Base-by-base conservation (phyloP, 2,329 filamentous ascomycete genomes). In the Pyrenochaeta sp. region DNA sequence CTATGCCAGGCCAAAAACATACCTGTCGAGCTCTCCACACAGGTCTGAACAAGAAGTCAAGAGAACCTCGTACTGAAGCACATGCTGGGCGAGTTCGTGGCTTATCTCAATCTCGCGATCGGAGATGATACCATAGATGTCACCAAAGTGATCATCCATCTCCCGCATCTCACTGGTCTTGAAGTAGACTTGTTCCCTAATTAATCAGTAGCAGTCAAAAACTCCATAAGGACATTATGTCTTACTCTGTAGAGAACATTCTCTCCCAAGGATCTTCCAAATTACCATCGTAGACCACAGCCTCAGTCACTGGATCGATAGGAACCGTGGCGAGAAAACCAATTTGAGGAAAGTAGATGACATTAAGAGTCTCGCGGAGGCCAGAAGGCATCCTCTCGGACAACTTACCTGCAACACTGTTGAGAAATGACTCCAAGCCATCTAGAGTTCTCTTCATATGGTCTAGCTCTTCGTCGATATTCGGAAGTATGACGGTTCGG, bases 31-130 rank as follows among this genome's bases (percentile, higher is more conserved):
- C 61, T 97, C 91, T 11, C 92, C 94, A 69, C 91, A 91, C 1
- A 91, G 77, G 63, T 94, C 88, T 0, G 92, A 96, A n/a, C 88
- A 87, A 1, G 78, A 73, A 3, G 85, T 77, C 9, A 99, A 82
- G 5, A 86, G 72, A 1, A 83, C 79, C 68, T 94, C 88, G 58
- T 90, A 85, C 56, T 86, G 79, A 0, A 97, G 78, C 14, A 97
- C 80, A 32, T 81, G 82, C 41, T 90, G 85, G 1, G 90, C 87
- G 27, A 99, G 84, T 3, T 84, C 80, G 66, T 97, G 90, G 0
- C 95, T 83, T 37, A 98, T 90, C 63, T 97, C 91, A 39, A 97
- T 93, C 72, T 99, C 94, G 49, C 86, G 87, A 67, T 97, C 93
- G 90, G 90, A 90, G 50, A 99, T 97, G 51, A 86, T 82, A 32